phyloP scores from a whole-genome alignment of 805 yeast genomes.

The Brettanomyces custersianus region DNA sequence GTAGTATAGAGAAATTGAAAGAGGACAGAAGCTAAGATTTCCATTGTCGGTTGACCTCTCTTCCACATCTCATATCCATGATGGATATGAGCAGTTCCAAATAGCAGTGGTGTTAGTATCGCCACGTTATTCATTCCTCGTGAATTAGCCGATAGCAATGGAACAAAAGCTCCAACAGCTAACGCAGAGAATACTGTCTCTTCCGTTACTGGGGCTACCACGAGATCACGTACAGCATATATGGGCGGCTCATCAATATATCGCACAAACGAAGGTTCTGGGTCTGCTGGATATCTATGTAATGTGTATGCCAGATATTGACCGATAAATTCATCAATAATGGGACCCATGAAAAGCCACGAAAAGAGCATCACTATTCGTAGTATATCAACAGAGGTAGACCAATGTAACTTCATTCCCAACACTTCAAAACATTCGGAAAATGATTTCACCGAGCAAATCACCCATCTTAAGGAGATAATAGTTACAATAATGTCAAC shows the following conservation, averaged over 20 bases:
- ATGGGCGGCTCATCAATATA: not conserved
- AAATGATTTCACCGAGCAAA: constrained; percentile 8
- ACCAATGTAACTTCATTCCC: constrained; percentile 10
- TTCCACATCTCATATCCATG: constrained; percentile 48
- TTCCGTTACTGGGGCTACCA: constrained; percentile 73
- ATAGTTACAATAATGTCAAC: constrained; percentile 26
- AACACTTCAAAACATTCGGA: constrained; percentile 6
- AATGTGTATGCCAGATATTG: not conserved
- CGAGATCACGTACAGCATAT: constrained; percentile 37
- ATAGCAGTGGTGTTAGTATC: constrained; percentile 47
- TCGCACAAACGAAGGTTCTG: not conserved
- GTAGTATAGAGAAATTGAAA: constrained; percentile 61
- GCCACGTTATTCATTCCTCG: constrained; percentile 16
- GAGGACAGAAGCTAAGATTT: constrained; percentile 28
- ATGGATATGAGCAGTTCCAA: constrained; percentile 74
- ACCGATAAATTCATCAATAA: constrained; percentile 27
- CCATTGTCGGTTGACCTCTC: constrained; percentile 16
- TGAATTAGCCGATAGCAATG: constrained; percentile 2
- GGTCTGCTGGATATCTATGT: not conserved
- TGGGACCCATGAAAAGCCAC: constrained; percentile 30
- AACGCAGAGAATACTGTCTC: constrained; percentile 59
- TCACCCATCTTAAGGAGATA: constrained; percentile 14
- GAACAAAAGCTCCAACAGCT: constrained; percentile 8
- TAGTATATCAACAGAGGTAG: constrained; percentile 1
- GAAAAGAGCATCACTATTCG: constrained; percentile 14